A percentile compares a stretch with the other conserved stretches of the same genome.
phyloP scores from a whole-genome alignment of 352 stramenopile species.

The Phytophthora crassamura region DNA sequence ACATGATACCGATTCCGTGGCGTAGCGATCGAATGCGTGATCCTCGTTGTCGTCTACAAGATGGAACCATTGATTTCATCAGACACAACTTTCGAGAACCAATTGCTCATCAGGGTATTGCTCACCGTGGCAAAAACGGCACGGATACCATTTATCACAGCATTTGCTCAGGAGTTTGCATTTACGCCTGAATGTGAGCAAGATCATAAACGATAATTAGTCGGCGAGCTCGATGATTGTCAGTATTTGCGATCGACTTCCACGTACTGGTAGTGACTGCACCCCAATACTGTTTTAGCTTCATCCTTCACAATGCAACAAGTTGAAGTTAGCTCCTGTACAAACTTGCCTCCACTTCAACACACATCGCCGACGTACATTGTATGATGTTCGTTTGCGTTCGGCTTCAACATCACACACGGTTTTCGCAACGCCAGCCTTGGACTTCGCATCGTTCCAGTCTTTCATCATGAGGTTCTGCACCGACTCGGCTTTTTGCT shows the following conservation, averaged over 20 bases:
- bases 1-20: slow-evolving; percentile 95
- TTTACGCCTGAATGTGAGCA: slow-evolving; percentile 40
- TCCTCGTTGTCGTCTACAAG: slow-evolving; percentile 77
- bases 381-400: slow-evolving; percentile 52
- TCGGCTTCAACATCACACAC: slow-evolving; percentile 61
- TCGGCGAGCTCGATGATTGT: neutral
- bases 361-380: slow-evolving; percentile 45
- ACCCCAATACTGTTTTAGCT: slow-evolving; percentile 72
- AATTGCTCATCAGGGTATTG: no score
- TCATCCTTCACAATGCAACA: slow-evolving; percentile 48
- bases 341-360: neutral
- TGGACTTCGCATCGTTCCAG: slow-evolving; percentile 78
- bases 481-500: slow-evolving; percentile 85
- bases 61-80: neutral
- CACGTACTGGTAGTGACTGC: slow-evolving; percentile 87
- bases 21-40: slow-evolving; percentile 94
- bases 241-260: neutral
- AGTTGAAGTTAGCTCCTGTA: neutral
- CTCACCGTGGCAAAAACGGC: slow-evolving; percentile 89
- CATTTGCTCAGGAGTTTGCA: slow-evolving; percentile 89
- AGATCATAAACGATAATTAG: neutral
- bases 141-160: slow-evolving; percentile 91
- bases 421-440: slow-evolving; percentile 43
- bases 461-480: slow-evolving; percentile 90
- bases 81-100: neutral